Conservation (phyloP, 305 asterid genomes). For the Fraxinus sp. region DNA sequence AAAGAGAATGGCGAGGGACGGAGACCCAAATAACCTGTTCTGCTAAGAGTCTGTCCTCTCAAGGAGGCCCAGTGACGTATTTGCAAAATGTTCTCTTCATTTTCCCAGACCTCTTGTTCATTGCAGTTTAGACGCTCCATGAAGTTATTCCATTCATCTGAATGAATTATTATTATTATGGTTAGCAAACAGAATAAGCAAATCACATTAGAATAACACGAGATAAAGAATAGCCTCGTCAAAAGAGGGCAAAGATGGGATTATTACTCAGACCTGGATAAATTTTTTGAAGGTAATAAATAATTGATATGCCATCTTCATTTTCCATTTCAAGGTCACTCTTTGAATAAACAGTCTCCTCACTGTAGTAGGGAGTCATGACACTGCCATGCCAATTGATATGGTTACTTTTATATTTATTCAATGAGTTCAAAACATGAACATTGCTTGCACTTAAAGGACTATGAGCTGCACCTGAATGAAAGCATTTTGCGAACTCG, state of each 20-base stretch:
- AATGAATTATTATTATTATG: conserved; percentile 22
- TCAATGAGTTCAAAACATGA: background rate
- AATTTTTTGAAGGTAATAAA: conserved; percentile 82
- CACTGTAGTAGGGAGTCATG: conserved; percentile 97
- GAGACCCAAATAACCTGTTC: conserved; percentile 64
- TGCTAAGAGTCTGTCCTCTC: conserved; percentile 96
- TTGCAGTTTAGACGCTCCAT: conserved; percentile 89
- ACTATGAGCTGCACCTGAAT: conserved; percentile 63
- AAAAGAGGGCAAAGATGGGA: conserved; percentile 28
- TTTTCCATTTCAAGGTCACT: conserved; percentile 95
- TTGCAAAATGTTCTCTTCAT: conserved; percentile 83
- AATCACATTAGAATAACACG: conserved; percentile 16
- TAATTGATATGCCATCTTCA: conserved; percentile 94
- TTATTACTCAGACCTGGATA: conserved; percentile 73
- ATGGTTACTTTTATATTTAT: conserved; percentile 17
- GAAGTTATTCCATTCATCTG: conserved; percentile 98
- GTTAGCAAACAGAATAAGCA: conserved; percentile 13
- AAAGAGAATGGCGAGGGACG: conserved; percentile 12
- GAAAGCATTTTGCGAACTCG: conserved; percentile 98
- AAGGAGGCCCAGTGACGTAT: conserved; percentile 99
- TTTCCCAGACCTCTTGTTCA: conserved; percentile 68
- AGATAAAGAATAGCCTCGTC: conserved; percentile 2
- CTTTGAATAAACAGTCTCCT: conserved; percentile 96
- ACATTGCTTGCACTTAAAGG: conserved; percentile 15
- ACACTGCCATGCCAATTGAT: conserved; percentile 64